phyloP scores from a whole-genome alignment of 805 yeast genomes.

The Starmerella bacillaris region DNA sequence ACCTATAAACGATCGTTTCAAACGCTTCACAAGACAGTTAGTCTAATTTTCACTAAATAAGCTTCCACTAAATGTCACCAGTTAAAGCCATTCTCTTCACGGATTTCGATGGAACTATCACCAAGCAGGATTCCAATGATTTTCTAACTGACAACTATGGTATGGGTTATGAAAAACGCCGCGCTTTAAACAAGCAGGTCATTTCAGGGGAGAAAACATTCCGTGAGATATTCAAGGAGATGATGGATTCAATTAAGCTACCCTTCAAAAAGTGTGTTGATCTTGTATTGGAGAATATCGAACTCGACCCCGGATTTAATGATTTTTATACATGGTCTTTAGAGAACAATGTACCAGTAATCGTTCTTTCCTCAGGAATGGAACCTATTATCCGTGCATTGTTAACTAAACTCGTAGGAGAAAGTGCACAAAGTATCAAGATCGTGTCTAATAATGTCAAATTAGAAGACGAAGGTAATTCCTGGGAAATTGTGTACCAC shows the following conservation, averaged over 20 bases:
- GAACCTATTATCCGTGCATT: conserved; percentile 71
- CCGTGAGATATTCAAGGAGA: conserved; percentile 64
- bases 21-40: too few species aligned
- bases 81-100: conserved; percentile 70
- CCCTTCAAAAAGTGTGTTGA: conserved; percentile 76
- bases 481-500: conserved; percentile 70
- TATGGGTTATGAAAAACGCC: conserved; percentile 54
- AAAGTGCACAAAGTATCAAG: conserved; percentile 51
- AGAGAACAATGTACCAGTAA: conserved; percentile 43
- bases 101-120: conserved; percentile 97
- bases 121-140: conserved; percentile 88
- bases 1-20: too few species aligned
- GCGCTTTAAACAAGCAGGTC: conserved; percentile 51
- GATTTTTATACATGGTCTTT: conserved; percentile 66
- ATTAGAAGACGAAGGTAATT: conserved; percentile 32
- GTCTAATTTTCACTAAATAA: too few species aligned
- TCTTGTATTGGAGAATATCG: conserved; percentile 39
- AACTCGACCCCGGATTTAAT: conserved; percentile 81
- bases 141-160: conserved; percentile 77
- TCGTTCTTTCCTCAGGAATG: conserved; percentile 89
- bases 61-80: conserved; percentile 1
- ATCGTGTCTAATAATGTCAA: conserved; percentile 67
- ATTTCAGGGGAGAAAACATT: conserved; percentile 41
- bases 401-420: conserved; percentile 58
- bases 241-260: conserved; percentile 61